Conservation (phyloP, 208 protist species). For the Leishmania major region DNA sequence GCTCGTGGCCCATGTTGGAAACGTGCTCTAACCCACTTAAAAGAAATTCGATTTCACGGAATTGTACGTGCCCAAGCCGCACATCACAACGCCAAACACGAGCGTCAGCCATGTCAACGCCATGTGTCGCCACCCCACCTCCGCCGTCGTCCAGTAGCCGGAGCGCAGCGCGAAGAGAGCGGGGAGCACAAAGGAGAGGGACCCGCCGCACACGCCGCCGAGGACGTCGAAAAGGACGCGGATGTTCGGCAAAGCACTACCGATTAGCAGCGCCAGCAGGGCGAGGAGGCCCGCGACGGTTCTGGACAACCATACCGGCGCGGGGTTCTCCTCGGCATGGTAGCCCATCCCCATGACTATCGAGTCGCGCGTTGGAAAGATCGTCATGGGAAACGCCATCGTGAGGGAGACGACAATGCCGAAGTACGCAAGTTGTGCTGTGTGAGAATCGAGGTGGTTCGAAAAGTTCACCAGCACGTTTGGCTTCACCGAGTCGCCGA, state of each 20-base stretch:
- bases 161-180: constrained; percentile 69
- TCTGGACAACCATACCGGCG: constrained; percentile 39
- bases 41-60: constrained; percentile 56
- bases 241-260: constrained; percentile 75
- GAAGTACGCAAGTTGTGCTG: constrained; percentile 65
- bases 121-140: constrained; percentile 45
- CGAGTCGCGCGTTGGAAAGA: constrained; percentile 81
- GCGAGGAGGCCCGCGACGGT: constrained; percentile 54
- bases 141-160: constrained; percentile 41
- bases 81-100: constrained; percentile 50
- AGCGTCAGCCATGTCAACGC: constrained; percentile 46
- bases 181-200: constrained; percentile 77
- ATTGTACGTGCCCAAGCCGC: constrained; percentile 56
- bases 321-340: constrained; percentile 39
- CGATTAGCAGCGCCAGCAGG: constrained; percentile 63
- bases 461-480: constrained; percentile 85
- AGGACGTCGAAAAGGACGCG: constrained; percentile 77
- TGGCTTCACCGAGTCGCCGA: constrained; percentile 51
- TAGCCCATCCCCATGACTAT: constrained; percentile 68
- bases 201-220: constrained; percentile 72
- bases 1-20: not conserved
- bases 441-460: constrained; percentile 41
- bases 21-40: not conserved
- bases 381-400: constrained; percentile 85
- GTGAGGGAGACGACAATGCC: constrained; percentile 75